Evolutionary conservation across 2,329 filamentous ascomycete genomes (phyloP).

Genomic region (Arthroderma sp.): DNA sequence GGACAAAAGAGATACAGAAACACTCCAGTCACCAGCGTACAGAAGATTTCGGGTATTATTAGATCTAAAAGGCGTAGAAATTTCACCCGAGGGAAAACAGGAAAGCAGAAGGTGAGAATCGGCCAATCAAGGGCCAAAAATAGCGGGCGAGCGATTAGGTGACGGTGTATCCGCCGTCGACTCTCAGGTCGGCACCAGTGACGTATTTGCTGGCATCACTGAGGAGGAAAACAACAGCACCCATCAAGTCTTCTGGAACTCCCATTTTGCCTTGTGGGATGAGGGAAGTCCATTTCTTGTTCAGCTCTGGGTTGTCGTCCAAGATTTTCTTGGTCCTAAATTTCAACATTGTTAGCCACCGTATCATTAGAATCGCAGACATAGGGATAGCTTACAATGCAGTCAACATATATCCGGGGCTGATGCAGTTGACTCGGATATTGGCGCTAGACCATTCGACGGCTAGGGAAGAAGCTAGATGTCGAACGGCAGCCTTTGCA

Average conservation of each 20-base stretch:
- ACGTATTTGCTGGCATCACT: slow-evolving; percentile 68
- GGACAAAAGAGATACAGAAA: too few species aligned
- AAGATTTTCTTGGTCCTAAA: slow-evolving; percentile 81
- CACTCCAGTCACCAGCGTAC: too few species aligned
- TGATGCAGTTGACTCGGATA: slow-evolving; percentile 91
- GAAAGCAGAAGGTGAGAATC: too few species aligned
- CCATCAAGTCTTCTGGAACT: slow-evolving; percentile 80
- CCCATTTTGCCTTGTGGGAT: slow-evolving; percentile 95
- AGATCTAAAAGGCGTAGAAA: too few species aligned
- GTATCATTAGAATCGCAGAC: slow-evolving; percentile 2
- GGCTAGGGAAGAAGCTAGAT: slow-evolving; percentile 73
- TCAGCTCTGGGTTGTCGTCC: slow-evolving; percentile 80
- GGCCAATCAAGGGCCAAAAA: too few species aligned
- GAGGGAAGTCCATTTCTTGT: slow-evolving; percentile 77
- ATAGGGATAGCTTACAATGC: slow-evolving; percentile 52
- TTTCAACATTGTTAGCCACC: slow-evolving; percentile 1
- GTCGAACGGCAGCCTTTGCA: slow-evolving; percentile 80
- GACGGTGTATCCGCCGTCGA: slow-evolving; percentile 81
- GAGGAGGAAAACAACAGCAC: slow-evolving; percentile 73
- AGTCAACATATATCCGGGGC: slow-evolving; percentile 92
- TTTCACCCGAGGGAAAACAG: too few species aligned
- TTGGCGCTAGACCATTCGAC: slow-evolving; percentile 84
- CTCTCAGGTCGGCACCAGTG: slow-evolving; percentile 61
- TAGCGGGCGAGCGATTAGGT: slow-evolving; percentile 37
- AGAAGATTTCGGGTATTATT: too few species aligned